A percentile compares a stretch with the other conserved stretches of the same genome.
phyloP scores from a whole-genome alignment of 140 eudicot species.

The Flaveria floridana region DNA sequence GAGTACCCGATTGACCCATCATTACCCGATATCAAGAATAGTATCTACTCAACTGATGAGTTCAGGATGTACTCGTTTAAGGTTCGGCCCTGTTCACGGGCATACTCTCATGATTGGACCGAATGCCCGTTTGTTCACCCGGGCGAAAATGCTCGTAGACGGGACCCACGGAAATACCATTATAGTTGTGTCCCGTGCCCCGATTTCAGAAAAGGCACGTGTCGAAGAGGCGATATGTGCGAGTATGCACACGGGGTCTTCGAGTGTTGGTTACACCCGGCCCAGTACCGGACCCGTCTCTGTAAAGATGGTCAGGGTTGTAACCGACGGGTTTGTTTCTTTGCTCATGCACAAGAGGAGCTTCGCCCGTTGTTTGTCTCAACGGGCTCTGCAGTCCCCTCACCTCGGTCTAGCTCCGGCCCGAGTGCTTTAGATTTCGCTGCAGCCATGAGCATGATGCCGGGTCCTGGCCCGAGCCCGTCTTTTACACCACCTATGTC shows the following conservation, averaged over 20 bases:
- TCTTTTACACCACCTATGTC: slow-evolving; percentile 76
- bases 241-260: slow-evolving; percentile 89
- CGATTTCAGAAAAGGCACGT: slow-evolving; percentile 75
- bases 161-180: slow-evolving; percentile 79
- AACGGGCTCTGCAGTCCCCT: slow-evolving; percentile 69
- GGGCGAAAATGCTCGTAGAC: slow-evolving; percentile 79
- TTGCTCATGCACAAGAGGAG: slow-evolving; percentile 73
- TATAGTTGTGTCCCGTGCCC: slow-evolving; percentile 92
- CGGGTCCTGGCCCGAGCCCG: slow-evolving; percentile 46
- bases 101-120: slow-evolving; percentile 89
- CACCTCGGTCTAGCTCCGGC: slow-evolving; percentile 56
- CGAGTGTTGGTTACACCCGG: slow-evolving; percentile 88
- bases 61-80: slow-evolving; percentile 76
- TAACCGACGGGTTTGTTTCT: slow-evolving; percentile 73
- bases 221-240: slow-evolving; percentile 73
- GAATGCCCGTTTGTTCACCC: slow-evolving; percentile 94
- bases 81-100: slow-evolving; percentile 82
- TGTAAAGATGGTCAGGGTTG: slow-evolving; percentile 75
- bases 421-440: slow-evolving; percentile 63
- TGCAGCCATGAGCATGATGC: slow-evolving; percentile 61
- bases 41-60: slow-evolving; percentile 75
- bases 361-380: slow-evolving; percentile 71
- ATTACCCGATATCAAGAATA: slow-evolving; percentile 79
- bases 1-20: slow-evolving; percentile 83
- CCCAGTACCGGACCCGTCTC: slow-evolving; percentile 75